These are phyloP conservation scores for Euphorbia pulcherrima DNA, from an alignment of 345 rosid species.

Conservation along the genomic window DNA sequence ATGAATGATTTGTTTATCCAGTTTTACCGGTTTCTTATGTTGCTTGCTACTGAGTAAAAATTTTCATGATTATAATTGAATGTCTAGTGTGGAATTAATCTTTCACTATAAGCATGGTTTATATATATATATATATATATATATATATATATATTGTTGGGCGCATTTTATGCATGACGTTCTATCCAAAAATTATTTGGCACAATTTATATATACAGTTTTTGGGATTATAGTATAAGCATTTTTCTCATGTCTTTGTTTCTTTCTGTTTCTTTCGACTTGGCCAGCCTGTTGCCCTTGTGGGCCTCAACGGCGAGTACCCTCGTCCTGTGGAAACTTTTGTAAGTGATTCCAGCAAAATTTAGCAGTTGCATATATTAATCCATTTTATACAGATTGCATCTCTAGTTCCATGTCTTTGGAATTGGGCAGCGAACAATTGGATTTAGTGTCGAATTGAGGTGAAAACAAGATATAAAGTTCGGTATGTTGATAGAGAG, in stretches of 20 bases:
- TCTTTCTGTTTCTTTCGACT: background rate
- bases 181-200: background rate
- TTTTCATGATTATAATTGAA: background rate
- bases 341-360: conserved; percentile 41
- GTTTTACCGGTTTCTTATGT: background rate
- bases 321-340: conserved; percentile 88
- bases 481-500: conserved; percentile 63
- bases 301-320: conserved; percentile 69
- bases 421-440: conserved; percentile 70
- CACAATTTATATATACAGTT: background rate
- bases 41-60: background rate
- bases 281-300: conserved; percentile 90
- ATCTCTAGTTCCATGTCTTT: conserved; percentile 74
- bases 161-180: background rate
- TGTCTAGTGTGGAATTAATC: background rate
- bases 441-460: conserved; percentile 76
- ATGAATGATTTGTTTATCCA: too few relatives aligned
- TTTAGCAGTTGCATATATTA: conserved; percentile 17
- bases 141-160: too few relatives aligned
- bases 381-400: conserved; percentile 5
- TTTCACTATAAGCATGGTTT: background rate
- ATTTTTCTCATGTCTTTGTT: background rate
- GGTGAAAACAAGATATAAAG: conserved; percentile 65
- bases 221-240: too few relatives aligned
- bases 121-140: background rate